Evolutionary conservation across 768 basidiomycete genomes (phyloP), one percentile per base, ranked within the genome.

Genomic region (Suillus lakei): DNA sequence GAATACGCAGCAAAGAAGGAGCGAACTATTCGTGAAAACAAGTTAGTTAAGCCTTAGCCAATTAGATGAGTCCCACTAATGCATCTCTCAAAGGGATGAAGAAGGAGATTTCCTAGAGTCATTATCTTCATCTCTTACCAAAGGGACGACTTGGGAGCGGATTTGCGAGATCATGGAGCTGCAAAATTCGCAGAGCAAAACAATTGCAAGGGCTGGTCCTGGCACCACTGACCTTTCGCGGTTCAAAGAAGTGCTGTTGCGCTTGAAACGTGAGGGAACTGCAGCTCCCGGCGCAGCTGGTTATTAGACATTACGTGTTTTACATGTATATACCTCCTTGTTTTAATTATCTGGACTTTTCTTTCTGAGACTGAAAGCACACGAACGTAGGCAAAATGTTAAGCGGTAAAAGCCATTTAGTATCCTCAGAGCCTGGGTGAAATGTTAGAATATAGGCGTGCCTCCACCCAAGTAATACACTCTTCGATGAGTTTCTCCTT

Each of bases 101-200:
- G 97, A 99, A 77, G 87, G 88, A 23, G 87, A 90, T 64, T 98
- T 91, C 81, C 72, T 96, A 46, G 83, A 87, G 18, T 78, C 80
- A n/a, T 81, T 95, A 62, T 87, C 87, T 26, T 90, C 89, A 56
- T 86, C 89, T 12, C 87, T 99, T 60, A 90, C 94, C 0, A 83
- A 86, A 62, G 98, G 97, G 30, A 98, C 97, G 26, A 97, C 96
- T 9, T 99, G 97, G 97, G 89, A 95, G 70, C 91, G 98, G 43
- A 97, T 99, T 73, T 91, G 90, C 74, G 88, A 89, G 32, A 79
- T 89, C 60, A 79, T 98, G 67, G 94, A 96, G 70, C 84, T 99
- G 43, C 88, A 97, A 77, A 98, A 99, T 76, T 98, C 96, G 62
- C 95, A 99, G 78, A 96, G 93, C 83, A 99, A 99, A 83, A 98